phyloP scores from a whole-genome alignment of 495 filamentous ascomycete genomes.

The Aspergillus homomorphus region DNA sequence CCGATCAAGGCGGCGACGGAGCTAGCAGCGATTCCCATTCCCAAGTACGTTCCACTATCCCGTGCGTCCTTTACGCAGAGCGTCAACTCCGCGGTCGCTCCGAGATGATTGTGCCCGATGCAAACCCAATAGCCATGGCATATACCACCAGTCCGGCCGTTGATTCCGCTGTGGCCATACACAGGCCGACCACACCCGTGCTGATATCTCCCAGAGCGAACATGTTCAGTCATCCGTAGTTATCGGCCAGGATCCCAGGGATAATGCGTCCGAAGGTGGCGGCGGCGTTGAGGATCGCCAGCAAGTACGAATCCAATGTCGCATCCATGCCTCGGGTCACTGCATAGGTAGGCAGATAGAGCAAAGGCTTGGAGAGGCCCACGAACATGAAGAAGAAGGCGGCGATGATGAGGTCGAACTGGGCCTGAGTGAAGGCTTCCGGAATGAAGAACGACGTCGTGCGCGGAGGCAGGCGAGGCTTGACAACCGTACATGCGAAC shows the following conservation, averaged over 20 bases:
- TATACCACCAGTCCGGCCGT: slow-evolving; percentile 49
- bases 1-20: slow-evolving; percentile 27
- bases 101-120: slow-evolving; percentile 53
- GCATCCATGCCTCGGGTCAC: slow-evolving; percentile 20
- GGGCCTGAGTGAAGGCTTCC: slow-evolving; percentile 12
- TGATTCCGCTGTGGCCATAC: slow-evolving; percentile 49
- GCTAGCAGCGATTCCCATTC: slow-evolving; percentile 20
- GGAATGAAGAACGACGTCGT: slow-evolving; percentile 14
- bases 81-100: slow-evolving; percentile 28
- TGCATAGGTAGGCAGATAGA: slow-evolving; percentile 26
- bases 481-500: slow-evolving; percentile 39
- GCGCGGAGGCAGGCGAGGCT: slow-evolving; percentile 13
- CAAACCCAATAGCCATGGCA: slow-evolving; percentile 53
- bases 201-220: slow-evolving; percentile 13
- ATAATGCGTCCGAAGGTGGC: slow-evolving; percentile 28
- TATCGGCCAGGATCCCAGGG: slow-evolving; percentile 25
- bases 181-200: slow-evolving; percentile 23
- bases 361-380: slow-evolving; percentile 25
- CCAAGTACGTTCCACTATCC: slow-evolving; percentile 52
- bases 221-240: slow-evolving; percentile 25
- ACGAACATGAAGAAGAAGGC: slow-evolving; percentile 25
- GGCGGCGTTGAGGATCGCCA: slow-evolving; percentile 29
- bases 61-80: slow-evolving; percentile 16
- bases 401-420: slow-evolving; percentile 16
- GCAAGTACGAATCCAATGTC: slow-evolving; percentile 20